Base-by-base conservation (phyloP, 2,329 filamentous ascomycete genomes). In the Elsinoe australis region DNA sequence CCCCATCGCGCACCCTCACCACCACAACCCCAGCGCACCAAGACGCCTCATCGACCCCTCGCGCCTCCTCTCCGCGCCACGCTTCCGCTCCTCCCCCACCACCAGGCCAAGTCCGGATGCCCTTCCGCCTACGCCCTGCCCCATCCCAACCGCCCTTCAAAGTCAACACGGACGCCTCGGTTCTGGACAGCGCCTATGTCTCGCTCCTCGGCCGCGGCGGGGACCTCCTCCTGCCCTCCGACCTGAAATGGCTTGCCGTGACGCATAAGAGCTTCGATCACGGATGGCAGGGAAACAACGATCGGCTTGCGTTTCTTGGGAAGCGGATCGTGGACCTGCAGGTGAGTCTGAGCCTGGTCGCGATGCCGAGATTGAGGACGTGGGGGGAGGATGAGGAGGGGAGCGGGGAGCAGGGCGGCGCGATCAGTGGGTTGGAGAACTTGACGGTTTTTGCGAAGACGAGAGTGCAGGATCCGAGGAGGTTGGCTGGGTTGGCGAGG, bases 231-330 rank as follows among this genome's bases (percentile, higher is more conserved):
- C 73, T 98, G 50, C 82, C 84, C 1, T 89, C 95, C 12, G 90
- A 98, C 69, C 74, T 92, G 53, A 96, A 95, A 71, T 98, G 92
- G 92, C 72, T 96, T 60, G 89, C 89, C 22, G 79, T 98, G 49
- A 98, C 92, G 55, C 92, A 96, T 67, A 96, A 96, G 78, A 95
- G 88, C 68, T 96, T 95, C 62, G 90, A 98, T 64, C 88, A 96
- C 62, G 92, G 89, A 46, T 76, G 87, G 61, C 82, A 89, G 72
- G 90, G 90, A 1, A 95, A 90, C 70, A 98, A 98, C 65, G 90
- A 95, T 61, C 79, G 87, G 53, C 71, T 98, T 66, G 86, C 88
- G n/a, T 88, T 86, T 61, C 71, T 94, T 47, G 90, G 82, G 51
- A 80, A 80, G 64, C 72, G 79, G 32, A 76, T 82, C 57, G 68